Conservation (phyloP, 768 basidiomycete species). For the Psilocybe tampanensis region DNA sequence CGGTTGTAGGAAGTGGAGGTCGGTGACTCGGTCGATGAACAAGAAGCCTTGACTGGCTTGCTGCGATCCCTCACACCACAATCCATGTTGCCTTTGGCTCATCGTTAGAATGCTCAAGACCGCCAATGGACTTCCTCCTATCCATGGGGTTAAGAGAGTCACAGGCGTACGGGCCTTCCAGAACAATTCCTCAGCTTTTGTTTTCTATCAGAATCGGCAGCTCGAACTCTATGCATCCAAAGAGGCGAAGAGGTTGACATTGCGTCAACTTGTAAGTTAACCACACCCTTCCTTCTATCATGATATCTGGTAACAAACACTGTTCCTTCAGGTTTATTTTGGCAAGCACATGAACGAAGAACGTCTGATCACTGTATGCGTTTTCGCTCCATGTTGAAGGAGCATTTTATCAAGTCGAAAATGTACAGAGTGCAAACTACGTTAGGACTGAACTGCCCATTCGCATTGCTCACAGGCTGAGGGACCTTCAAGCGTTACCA, state of each 20-base stretch:
- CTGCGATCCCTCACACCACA: background rate
- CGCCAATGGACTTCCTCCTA: constrained; percentile 14
- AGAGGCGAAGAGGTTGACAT: constrained; percentile 69
- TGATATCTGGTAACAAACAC: background rate
- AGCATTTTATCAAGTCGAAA: background rate
- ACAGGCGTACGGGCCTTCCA: constrained; percentile 7
- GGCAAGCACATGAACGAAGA: constrained; percentile 84
- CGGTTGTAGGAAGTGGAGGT: background rate
- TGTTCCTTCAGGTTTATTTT: constrained; percentile 66
- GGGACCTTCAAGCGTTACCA: constrained; percentile 85
- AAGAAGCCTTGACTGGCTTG: background rate
- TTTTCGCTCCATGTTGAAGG: background rate
- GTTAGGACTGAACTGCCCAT: constrained; percentile 89
- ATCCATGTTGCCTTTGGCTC: constrained; percentile 14
- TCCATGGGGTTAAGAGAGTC: constrained; percentile 6
- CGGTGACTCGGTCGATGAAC: background rate
- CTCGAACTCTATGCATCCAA: constrained; percentile 80
- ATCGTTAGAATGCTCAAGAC: constrained; percentile 21
- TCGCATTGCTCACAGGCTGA: constrained; percentile 83
- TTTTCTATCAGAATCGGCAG: constrained; percentile 85
- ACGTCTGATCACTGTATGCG: constrained; percentile 68
- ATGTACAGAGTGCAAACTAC: constrained; percentile 79
- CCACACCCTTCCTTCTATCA: background rate
- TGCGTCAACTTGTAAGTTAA: constrained; percentile 72
- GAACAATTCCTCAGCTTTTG: constrained; percentile 39